These are phyloP conservation scores for Agapanthus africanus DNA, from an alignment of 106 monocot genomes.

Conservation along the genomic window DNA sequence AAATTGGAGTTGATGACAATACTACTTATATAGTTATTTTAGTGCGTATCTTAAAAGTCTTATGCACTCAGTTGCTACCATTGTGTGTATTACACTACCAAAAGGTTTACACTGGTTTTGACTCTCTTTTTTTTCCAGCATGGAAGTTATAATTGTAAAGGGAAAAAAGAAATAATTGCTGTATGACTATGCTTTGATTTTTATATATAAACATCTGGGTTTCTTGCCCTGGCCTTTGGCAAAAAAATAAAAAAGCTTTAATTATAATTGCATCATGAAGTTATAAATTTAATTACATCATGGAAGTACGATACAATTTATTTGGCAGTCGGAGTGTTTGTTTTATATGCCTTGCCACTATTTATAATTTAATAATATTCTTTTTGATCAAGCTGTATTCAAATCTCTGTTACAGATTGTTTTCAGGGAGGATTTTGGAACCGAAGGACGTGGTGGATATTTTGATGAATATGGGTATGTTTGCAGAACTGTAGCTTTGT, in stretches of 20 bases:
- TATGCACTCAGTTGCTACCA: not conserved
- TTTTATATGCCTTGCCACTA: too few relatives aligned
- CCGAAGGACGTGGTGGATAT: slow-evolving; percentile 97
- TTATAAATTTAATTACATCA: not conserved
- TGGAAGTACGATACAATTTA: too few relatives aligned
- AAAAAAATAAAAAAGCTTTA: too few relatives aligned
- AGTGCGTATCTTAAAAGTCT: not conserved
- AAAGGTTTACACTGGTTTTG: not conserved
- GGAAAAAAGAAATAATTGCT: too few relatives aligned
- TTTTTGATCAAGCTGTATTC: not conserved
- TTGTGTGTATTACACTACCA: too few relatives aligned
- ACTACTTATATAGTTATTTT: not conserved
- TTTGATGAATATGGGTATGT: slow-evolving; percentile 98
- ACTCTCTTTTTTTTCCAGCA: not conserved
- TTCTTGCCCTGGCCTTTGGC: too few relatives aligned
- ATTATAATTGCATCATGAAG: too few relatives aligned
- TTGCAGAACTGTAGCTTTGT: slow-evolving; percentile 8
- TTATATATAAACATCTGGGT: too few relatives aligned
- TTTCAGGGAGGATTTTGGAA: slow-evolving; percentile 96
- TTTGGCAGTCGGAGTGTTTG: too few relatives aligned
- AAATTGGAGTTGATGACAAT: too few relatives aligned
- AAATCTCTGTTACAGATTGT: slow-evolving; percentile 61
- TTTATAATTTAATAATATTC: too few relatives aligned
- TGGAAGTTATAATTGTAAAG: not conserved
- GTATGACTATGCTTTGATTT: too few relatives aligned